Evolutionary conservation across 305 asterid genomes (phyloP), one percentile per base, ranked within the genome.

Genomic region (Solanum hybrid): DNA sequence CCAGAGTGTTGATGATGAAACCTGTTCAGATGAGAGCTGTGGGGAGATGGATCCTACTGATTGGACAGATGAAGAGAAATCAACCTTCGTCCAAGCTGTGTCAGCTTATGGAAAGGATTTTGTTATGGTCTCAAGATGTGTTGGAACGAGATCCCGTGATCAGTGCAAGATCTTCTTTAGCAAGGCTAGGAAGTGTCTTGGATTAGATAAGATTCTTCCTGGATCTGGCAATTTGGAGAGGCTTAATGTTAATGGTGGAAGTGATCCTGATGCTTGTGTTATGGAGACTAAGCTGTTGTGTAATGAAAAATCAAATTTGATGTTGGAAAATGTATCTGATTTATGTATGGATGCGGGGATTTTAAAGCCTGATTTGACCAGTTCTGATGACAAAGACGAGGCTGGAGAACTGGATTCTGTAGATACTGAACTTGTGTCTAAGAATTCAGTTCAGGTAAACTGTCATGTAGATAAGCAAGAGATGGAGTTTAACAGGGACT

Each of bases 21-120:
- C 93, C 90, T 96, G 95, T 92, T 97, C 99, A 6, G 98, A 97
- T 87, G 99, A 95, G 94, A 96, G 99, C 95, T 97, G 96, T 90
- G 98, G 95, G 90, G 99, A 97, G 91, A 92, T 94, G 94, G 98
- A 93, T 90, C 87, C 93, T 89, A 35, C 93, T 86, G 97, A 96
- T 93, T 98, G 99, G 99, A 95, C 98, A 16, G 99, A 98, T 33
- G 98, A 95, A 90, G 99, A 98, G 95, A 98, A 95, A 87, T 94
- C 97, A 37, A 64, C 89, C 42, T 95, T 97, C 87, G 87, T 97
- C 85, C 96, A 94, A 91, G 97, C 99, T 4, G 93, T 96, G 69
- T 95, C 99, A 51, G 92, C 95, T 87, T 93, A 90, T 90, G 99
- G 99, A 89, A 97, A 93, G 92, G 99, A 98, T 92, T 97, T 97